Conservation (phyloP, 805 yeast genomes). For the Ogataea naganishii region DNA sequence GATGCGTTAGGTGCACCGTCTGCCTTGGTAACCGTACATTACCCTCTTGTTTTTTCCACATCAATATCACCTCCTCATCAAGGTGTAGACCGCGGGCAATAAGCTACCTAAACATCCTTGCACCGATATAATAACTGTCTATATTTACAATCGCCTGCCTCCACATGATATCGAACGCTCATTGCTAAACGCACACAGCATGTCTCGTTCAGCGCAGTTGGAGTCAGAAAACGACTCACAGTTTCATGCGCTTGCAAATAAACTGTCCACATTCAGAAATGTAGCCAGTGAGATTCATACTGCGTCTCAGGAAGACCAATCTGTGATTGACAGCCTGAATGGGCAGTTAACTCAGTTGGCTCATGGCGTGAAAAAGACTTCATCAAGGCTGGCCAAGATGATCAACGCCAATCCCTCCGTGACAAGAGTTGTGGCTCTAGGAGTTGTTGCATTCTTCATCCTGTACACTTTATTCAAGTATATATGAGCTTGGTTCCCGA, state of each 20-base stretch:
- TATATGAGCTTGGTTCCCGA: conserved; percentile 18
- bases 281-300: conserved; percentile 62
- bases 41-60: too few species aligned
- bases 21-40: too few species aligned
- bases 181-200: conserved; percentile 2
- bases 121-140: too few species aligned
- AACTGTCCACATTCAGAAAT: conserved; percentile 52
- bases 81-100: too few species aligned
- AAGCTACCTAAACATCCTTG: too few species aligned
- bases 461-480: conserved; percentile 47
- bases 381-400: conserved; percentile 44
- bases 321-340: conserved; percentile 31
- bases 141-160: too few species aligned
- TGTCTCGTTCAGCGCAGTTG: conserved; percentile 22
- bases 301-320: conserved; percentile 49
- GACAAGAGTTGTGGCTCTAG: conserved; percentile 50
- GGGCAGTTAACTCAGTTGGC: conserved; percentile 43
- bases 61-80: too few species aligned
- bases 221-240: conserved; percentile 50
- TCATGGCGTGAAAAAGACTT: conserved; percentile 41
- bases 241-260: conserved; percentile 54
- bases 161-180: too few species aligned
- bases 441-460: conserved; percentile 45
- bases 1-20: too few species aligned
- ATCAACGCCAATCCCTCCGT: conserved; percentile 50